Conservation (phyloP, 2,329 filamentous ascomycete species). For the Lecanosticta acicola region DNA sequence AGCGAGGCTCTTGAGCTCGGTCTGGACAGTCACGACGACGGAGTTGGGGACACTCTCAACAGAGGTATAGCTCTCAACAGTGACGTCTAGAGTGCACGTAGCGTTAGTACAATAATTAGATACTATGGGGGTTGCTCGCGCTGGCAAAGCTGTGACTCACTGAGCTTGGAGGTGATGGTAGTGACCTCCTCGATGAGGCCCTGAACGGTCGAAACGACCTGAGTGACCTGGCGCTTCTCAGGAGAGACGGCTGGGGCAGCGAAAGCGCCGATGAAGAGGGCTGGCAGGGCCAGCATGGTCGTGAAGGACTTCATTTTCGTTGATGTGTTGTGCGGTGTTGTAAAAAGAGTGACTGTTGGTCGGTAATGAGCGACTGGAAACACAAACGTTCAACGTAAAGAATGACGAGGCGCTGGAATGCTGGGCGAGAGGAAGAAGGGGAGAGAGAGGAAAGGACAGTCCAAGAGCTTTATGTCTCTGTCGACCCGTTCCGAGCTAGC, state of each 20-base stretch:
- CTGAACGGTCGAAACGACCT: constrained; percentile 10
- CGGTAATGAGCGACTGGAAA: neutral
- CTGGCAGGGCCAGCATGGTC: constrained; percentile 16
- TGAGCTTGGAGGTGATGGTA: constrained; percentile 6
- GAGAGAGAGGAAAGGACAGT: neutral
- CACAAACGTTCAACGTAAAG: neutral
- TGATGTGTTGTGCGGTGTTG: constrained; percentile 7
- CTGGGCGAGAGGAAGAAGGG: neutral
- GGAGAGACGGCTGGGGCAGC: constrained; percentile 13
- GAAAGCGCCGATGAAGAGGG: constrained; percentile 13
- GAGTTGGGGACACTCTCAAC: neutral
- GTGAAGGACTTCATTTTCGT: constrained; percentile 20
- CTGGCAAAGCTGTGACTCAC: neutral
- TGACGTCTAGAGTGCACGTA: neutral
- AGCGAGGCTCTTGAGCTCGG: constrained; percentile 3
- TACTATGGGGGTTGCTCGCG: neutral
- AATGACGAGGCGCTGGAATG: neutral
- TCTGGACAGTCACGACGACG: neutral
- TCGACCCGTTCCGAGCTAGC: neutral
- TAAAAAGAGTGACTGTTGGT: constrained; percentile 12
- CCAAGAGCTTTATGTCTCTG: neutral
- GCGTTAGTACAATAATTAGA: neutral
- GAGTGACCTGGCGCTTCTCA: constrained; percentile 12
- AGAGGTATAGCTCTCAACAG: neutral
- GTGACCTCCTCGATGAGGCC: constrained; percentile 9